Percentiles rank a stretch among this genome's conserved stretches.
These are phyloP conservation scores for Mortierella sp. DNA, from an alignment of 371 early-diverging fungal genomes.

Conservation along the genomic window DNA sequence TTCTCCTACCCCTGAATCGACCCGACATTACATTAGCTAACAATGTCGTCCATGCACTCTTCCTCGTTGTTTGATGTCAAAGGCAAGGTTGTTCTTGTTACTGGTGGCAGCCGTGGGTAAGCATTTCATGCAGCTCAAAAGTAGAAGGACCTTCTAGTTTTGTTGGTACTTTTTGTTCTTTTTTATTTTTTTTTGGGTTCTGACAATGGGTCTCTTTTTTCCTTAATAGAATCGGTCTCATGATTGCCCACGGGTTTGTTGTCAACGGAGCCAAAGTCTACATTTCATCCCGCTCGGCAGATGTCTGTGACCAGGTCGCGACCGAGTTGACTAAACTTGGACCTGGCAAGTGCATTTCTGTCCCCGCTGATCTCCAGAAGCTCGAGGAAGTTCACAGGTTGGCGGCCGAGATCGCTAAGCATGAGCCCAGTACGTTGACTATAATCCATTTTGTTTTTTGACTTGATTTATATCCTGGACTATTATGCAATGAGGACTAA, in stretches of 20 bases:
- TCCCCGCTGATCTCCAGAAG: constrained; percentile 83
- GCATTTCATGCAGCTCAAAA: neutral
- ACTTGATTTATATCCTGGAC: no score
- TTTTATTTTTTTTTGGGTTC: neutral
- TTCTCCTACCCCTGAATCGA: neutral
- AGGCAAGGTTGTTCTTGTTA: constrained; percentile 91
- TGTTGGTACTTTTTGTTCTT: neutral
- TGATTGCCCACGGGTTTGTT: constrained; percentile 80
- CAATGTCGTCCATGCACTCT: constrained; percentile 43
- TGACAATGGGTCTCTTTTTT: neutral
- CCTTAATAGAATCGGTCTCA: constrained; percentile 65
- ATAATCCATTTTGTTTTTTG: neutral
- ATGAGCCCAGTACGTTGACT: constrained; percentile 63
- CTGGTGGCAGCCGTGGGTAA: constrained; percentile 87
- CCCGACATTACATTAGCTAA: neutral
- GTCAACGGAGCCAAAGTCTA: constrained; percentile 82
- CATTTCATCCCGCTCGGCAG: constrained; percentile 73
- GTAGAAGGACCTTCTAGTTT: neutral
- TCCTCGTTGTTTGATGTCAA: constrained; percentile 78
- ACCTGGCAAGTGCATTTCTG: constrained; percentile 76
- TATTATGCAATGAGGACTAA: neutral
- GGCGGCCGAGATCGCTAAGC: constrained; percentile 65
- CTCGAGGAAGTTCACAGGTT: constrained; percentile 68
- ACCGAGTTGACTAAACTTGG: constrained; percentile 68
- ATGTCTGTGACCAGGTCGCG: constrained; percentile 73